Evolutionary conservation across 331 rosid species (phyloP).

Genomic region (Spiraea crenata): DNA sequence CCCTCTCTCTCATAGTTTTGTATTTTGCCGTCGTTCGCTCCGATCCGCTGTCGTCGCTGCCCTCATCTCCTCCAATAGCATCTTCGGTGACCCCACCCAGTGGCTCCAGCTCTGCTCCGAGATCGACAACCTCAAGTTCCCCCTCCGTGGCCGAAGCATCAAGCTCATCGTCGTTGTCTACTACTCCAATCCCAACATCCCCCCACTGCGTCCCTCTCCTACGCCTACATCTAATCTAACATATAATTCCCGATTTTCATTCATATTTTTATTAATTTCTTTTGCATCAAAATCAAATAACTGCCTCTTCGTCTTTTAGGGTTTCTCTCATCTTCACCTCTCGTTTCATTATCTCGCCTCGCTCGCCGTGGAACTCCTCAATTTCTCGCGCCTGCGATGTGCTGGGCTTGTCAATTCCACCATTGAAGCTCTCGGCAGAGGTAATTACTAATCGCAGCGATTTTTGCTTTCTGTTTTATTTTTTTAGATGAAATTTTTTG

Average conservation of each 20-base stretch:
- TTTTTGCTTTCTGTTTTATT: not conserved
- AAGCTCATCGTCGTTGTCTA: slow-evolving; percentile 91
- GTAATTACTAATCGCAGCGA: slow-evolving; percentile 18
- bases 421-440: slow-evolving; percentile 41
- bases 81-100: too few relatives aligned
- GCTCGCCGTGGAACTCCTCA: slow-evolving; percentile 11
- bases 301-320: slow-evolving; percentile 48
- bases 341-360: slow-evolving; percentile 10
- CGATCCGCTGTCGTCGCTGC: too few relatives aligned
- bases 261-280: too few relatives aligned
- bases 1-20: too few relatives aligned
- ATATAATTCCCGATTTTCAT: too few relatives aligned
- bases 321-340: slow-evolving; percentile 34
- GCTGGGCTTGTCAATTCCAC: slow-evolving; percentile 21
- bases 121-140: too few relatives aligned
- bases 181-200: slow-evolving; percentile 74
- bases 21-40: too few relatives aligned
- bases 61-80: too few relatives aligned
- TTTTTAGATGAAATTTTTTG: not conserved
- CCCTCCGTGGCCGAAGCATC: too few relatives aligned
- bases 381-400: slow-evolving; percentile 1
- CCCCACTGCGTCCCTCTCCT: slow-evolving; percentile 45
- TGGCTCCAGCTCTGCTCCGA: too few relatives aligned
- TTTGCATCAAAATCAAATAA: too few relatives aligned
- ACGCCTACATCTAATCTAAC: slow-evolving; percentile 35